Base-by-base conservation (phyloP, 164 flowering plant species). In the Taxillus chinensis region DNA sequence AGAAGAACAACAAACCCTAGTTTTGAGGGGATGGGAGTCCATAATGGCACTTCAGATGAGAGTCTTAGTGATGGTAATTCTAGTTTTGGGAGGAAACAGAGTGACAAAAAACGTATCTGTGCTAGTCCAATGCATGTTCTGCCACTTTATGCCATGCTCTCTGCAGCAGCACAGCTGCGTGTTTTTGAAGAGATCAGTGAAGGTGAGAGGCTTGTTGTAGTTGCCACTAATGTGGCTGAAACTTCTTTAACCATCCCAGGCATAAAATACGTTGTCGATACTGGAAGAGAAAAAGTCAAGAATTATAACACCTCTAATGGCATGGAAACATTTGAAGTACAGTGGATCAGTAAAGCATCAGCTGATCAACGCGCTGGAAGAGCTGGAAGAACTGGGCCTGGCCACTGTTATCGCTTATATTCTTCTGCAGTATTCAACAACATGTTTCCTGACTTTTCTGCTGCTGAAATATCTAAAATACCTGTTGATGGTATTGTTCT, bases 311-410 rank as follows among this genome's bases (percentile, higher is more conserved):
- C 80, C 41, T 62, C 80, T 37, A 95, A 73, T 83, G 99, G 99
- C 15, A 83, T 95, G 79, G 99, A 88, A 79, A 67, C 82, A 5
- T 95, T 80, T 75, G 89, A 87, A 61, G 70, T 95, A 54, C 91
- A 91, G 62, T 91, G 97, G 96, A 95, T 91, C 73, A 95, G 99
- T 71, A 91, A 91, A 71, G 99, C 99, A 60, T 95, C 99, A 17
- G 99, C 96, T 75, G 82, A 89, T 50, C 99, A 95, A 68, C 91
- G 99, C 61, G 90, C 96, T 27, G 99, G 99, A 67, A 82, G 99
- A 71, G 91, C 99, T 65, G 99, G 99, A 71, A 85, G 99, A 77
- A 93, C 96, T 45, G 97, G 86, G 7, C 99, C 99, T 68, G 99
- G 99, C 39, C 95, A 90, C 62, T 90, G 95, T 66, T 93, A 90